These are phyloP conservation scores for Betula pendula DNA, from an alignment of 306 rosid species.

Conservation along the genomic window DNA sequence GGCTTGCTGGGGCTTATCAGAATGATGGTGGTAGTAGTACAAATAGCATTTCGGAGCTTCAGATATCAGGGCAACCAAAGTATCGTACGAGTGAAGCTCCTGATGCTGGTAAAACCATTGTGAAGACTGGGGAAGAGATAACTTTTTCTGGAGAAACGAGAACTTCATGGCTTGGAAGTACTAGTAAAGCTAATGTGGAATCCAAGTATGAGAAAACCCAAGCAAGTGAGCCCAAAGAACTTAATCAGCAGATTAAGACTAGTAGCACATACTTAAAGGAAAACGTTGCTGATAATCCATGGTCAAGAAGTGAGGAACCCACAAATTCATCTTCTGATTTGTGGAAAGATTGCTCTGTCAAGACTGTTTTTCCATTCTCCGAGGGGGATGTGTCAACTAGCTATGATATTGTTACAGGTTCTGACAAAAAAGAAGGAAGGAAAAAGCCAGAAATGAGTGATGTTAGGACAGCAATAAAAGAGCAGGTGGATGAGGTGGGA, in stretches of 20 bases:
- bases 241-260: slow-evolving; percentile 51
- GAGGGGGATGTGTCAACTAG: slow-evolving; percentile 58
- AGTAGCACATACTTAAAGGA: slow-evolving; percentile 52
- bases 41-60: slow-evolving; percentile 39
- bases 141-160: slow-evolving; percentile 49
- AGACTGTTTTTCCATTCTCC: slow-evolving; percentile 78
- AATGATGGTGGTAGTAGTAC: slow-evolving; percentile 44
- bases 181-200: slow-evolving; percentile 52
- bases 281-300: slow-evolving; percentile 56
- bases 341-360: slow-evolving; percentile 82
- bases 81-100: slow-evolving; percentile 41
- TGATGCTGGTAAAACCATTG: slow-evolving; percentile 41
- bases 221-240: slow-evolving; percentile 52
- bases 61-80: slow-evolving; percentile 43
- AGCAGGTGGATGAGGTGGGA: slow-evolving; percentile 86
- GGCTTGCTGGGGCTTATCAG: slow-evolving; percentile 48
- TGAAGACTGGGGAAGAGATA: slow-evolving; percentile 47
- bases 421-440: slow-evolving; percentile 68
- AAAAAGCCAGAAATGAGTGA: slow-evolving; percentile 53
- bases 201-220: slow-evolving; percentile 42
- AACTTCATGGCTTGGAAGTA: slow-evolving; percentile 62
- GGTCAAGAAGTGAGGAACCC: slow-evolving; percentile 65
- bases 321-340: slow-evolving; percentile 54
- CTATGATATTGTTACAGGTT: slow-evolving; percentile 40
- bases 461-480: slow-evolving; percentile 66